Conservation (phyloP, 2,329 filamentous ascomycete species). For the Talaromyces funiculosus region DNA sequence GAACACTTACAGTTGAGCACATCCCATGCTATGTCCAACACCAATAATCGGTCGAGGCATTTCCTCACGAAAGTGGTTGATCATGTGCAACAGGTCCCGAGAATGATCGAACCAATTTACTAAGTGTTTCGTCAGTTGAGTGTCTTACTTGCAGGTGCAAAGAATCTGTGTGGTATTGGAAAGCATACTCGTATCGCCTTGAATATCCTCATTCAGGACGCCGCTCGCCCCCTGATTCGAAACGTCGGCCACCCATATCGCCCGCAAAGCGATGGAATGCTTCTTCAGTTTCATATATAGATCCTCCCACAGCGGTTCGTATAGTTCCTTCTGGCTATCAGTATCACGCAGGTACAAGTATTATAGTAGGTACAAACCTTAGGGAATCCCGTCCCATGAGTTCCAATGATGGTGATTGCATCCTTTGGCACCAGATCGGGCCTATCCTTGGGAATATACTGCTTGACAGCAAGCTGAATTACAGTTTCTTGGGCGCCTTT, state of each 20-base stretch:
- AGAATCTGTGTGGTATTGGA: background rate
- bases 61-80: slow-evolving; percentile 25
- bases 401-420: background rate
- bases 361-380: background rate
- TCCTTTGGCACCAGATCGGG: slow-evolving; percentile 37
- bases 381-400: background rate
- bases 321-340: slow-evolving; percentile 57
- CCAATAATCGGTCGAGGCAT: slow-evolving; percentile 59
- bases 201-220: slow-evolving; percentile 61
- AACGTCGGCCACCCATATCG: slow-evolving; percentile 77
- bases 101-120: slow-evolving; percentile 74
- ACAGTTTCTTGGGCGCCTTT: slow-evolving; percentile 44
- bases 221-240: slow-evolving; percentile 71
- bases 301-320: slow-evolving; percentile 81
- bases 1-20: slow-evolving; percentile 49
- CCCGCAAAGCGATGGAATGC: slow-evolving; percentile 59
- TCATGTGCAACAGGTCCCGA: slow-evolving; percentile 64
- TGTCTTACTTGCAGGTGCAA: background rate
- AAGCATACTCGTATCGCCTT: slow-evolving; percentile 60
- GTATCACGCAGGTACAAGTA: background rate
- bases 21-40: slow-evolving; percentile 81
- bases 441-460: slow-evolving; percentile 50
- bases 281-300: slow-evolving; percentile 52
- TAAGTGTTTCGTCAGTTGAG: slow-evolving; percentile 11
- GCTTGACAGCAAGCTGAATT: slow-evolving; percentile 49